Conservation (phyloP, 129 eudicot species). For the Scalesia atractyloides region DNA sequence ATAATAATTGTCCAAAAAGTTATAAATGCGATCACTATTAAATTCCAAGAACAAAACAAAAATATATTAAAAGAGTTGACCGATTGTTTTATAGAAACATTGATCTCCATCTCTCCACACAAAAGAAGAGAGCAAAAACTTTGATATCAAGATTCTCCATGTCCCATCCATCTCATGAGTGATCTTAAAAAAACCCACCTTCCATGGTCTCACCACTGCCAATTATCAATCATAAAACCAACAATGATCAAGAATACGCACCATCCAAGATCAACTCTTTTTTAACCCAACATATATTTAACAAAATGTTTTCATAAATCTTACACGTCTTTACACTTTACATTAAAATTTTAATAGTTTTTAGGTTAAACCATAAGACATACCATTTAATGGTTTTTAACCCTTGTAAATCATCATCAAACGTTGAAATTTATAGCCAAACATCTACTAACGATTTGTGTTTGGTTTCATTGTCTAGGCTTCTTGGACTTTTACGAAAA, state of each 20-base stretch:
- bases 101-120: constrained; percentile 62
- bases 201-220: constrained; percentile 40
- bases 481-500: no score
- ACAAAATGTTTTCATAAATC: no score
- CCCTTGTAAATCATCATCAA: no score
- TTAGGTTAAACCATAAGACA: no score
- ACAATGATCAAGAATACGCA: constrained; percentile 26
- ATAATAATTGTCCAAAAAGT: constrained; percentile 39
- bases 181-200: constrained; percentile 43
- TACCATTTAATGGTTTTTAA: no score
- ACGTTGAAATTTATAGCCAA: no score
- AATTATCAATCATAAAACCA: constrained; percentile 34
- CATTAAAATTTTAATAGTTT: no score
- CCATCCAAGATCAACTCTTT: constrained; percentile 12
- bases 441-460: no score
- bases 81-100: constrained; percentile 50
- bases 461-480: no score
- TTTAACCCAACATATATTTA: neutral
- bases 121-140: constrained; percentile 33
- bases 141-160: constrained; percentile 45
- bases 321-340: no score
- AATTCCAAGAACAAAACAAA: constrained; percentile 35
- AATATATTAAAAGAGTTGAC: constrained; percentile 46
- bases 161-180: constrained; percentile 60
- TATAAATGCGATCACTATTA: constrained; percentile 27